Evolutionary conservation across 805 yeast species (phyloP).

Genomic region (Yarrowia deformans): DNA sequence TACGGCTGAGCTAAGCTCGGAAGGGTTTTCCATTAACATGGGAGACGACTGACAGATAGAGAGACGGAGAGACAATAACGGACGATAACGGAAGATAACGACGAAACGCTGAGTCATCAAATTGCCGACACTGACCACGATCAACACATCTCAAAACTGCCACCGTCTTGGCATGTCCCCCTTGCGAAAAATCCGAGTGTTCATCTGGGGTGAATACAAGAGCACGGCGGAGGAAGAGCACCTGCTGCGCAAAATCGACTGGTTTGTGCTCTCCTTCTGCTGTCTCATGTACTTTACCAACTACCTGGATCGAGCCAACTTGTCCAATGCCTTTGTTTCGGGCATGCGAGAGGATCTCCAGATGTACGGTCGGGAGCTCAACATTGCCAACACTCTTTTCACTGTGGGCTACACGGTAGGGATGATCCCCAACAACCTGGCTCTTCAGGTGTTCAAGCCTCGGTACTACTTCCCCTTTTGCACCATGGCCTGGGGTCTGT

Average conservation of each 20-base stretch:
- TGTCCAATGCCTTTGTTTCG: slow-evolving; percentile 62
- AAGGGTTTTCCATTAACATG: neutral
- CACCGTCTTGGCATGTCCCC: neutral
- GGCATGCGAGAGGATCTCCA: slow-evolving; percentile 62
- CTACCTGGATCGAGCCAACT: slow-evolving; percentile 59
- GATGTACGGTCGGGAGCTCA: slow-evolving; percentile 56
- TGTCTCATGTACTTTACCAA: slow-evolving; percentile 56
- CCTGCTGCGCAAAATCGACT: slow-evolving; percentile 51
- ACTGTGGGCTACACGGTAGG: slow-evolving; percentile 58
- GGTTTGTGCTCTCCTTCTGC: slow-evolving; percentile 49
- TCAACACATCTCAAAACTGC: too few species aligned
- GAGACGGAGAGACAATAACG: neutral
- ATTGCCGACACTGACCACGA: neutral
- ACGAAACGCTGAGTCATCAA: too few species aligned
- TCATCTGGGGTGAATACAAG: slow-evolving; percentile 36
- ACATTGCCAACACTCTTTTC: slow-evolving; percentile 55
- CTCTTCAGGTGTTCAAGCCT: slow-evolving; percentile 51
- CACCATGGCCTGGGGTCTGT: slow-evolving; percentile 52
- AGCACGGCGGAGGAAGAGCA: slow-evolving; percentile 46
- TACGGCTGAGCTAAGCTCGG: neutral
- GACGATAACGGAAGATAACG: too few species aligned
- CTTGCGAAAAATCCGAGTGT: slow-evolving; percentile 3
- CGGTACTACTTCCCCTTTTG: slow-evolving; percentile 50
- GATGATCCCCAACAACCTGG: slow-evolving; percentile 54
- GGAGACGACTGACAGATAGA: too few species aligned